Percentiles rank a stretch among this genome's conserved stretches.
Evolutionary conservation across 495 filamentous ascomycete genomes (phyloP).

Genomic region (Baudoinia panamericana): DNA sequence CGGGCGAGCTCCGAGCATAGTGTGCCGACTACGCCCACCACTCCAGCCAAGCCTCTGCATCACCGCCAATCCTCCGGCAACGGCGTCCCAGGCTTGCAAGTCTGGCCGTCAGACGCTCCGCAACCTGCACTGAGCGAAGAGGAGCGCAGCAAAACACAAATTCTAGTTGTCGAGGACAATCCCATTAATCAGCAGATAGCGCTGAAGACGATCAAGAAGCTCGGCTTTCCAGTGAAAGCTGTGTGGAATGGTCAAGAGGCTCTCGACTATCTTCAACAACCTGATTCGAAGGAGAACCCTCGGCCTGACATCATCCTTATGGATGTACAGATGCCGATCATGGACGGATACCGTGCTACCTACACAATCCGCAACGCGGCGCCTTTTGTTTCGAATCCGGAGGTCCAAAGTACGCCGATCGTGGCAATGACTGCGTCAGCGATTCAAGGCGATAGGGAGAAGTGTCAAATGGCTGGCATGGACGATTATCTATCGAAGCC

Average conservation of each 20-base stretch:
- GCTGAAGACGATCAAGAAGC: slow-evolving; percentile 56
- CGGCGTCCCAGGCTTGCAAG: neutral
- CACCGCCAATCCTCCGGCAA: slow-evolving; percentile 25
- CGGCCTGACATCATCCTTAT: slow-evolving; percentile 71
- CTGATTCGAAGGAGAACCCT: slow-evolving; percentile 25
- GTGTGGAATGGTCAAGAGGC: slow-evolving; percentile 68
- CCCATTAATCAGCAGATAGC: slow-evolving; percentile 58
- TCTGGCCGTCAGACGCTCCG: slow-evolving; percentile 4
- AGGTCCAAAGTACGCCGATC: slow-evolving; percentile 47
- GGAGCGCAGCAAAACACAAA: slow-evolving; percentile 42
- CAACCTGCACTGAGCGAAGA: slow-evolving; percentile 24
- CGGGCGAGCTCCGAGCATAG: slow-evolving; percentile 41
- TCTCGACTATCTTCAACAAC: slow-evolving; percentile 44
- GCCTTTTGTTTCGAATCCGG: slow-evolving; percentile 40
- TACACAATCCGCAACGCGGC: slow-evolving; percentile 51
- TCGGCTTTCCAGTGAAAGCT: slow-evolving; percentile 57
- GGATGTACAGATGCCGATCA: slow-evolving; percentile 72
- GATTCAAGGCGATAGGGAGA: slow-evolving; percentile 69
- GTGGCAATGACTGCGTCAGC: slow-evolving; percentile 74
- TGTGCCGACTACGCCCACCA: slow-evolving; percentile 25
- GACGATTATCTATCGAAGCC: slow-evolving; percentile 76
- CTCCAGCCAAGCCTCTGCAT: slow-evolving; percentile 21
- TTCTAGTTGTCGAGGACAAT: slow-evolving; percentile 74
- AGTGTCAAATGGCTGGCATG: slow-evolving; percentile 66
- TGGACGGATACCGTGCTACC: slow-evolving; percentile 68